These are phyloP conservation scores for Magnusiomyces tetraspermus DNA, from an alignment of 1,139 yeast species.

Conservation along the genomic window DNA sequence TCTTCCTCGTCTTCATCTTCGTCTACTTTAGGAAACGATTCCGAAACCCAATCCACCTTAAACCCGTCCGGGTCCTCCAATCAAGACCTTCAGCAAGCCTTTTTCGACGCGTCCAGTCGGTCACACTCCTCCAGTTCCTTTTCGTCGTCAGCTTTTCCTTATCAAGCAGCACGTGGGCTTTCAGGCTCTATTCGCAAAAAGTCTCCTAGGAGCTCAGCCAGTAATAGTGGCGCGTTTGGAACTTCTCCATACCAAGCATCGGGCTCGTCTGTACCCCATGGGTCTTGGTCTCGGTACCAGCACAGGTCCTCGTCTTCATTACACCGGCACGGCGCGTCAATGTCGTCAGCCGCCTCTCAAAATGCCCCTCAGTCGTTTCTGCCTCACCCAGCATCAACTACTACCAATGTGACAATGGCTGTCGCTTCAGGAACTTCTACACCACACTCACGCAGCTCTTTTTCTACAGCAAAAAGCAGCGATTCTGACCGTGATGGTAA, in stretches of 20 bases:
- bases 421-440: slow-evolving; percentile 20
- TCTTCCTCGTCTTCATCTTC: too few species aligned
- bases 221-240: slow-evolving; percentile 9
- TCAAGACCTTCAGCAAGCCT: too few species aligned
- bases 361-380: slow-evolving; percentile 18
- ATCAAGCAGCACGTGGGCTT: slow-evolving; percentile 16
- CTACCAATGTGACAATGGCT: slow-evolving; percentile 27
- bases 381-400: slow-evolving; percentile 24
- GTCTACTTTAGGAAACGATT: too few species aligned
- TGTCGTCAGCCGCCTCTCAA: neutral
- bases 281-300: slow-evolving; percentile 9
- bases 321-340: slow-evolving; percentile 2
- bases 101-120: too few species aligned
- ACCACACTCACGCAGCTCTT: slow-evolving; percentile 1
- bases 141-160: slow-evolving; percentile 19
- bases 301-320: slow-evolving; percentile 5
- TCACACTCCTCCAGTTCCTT: too few species aligned
- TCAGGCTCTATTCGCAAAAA: slow-evolving; percentile 15
- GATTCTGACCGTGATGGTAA: neutral
- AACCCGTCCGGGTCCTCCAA: too few species aligned
- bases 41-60: too few species aligned
- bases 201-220: slow-evolving; percentile 3
- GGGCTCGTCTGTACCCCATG: slow-evolving; percentile 14
- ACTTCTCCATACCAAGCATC: slow-evolving; percentile 14
- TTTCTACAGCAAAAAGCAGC: neutral